Evolutionary conservation across 2,329 filamentous ascomycete species (phyloP).

Genomic region (Alternaria atra): DNA sequence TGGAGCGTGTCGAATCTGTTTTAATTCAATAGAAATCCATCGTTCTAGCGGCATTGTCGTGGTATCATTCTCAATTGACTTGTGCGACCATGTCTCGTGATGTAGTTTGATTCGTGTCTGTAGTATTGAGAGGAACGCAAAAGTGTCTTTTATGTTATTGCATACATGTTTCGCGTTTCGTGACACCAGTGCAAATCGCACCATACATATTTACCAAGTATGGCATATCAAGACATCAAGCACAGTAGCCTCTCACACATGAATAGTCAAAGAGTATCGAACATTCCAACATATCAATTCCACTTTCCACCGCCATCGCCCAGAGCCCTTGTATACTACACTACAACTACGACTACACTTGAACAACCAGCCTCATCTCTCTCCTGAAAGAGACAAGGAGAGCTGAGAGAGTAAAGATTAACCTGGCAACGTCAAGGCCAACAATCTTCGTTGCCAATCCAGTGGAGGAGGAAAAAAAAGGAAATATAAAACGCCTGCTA

Average conservation of each 20-base stretch:
- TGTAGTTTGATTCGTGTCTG: too few relatives aligned
- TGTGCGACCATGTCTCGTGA: background rate
- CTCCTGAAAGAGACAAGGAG: background rate
- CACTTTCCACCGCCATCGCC: background rate
- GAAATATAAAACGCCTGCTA: slow-evolving; percentile 5
- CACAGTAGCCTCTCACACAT: background rate
- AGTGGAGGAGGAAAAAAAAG: background rate
- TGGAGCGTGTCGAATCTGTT: background rate
- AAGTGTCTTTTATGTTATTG: too few relatives aligned
- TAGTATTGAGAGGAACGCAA: too few relatives aligned
- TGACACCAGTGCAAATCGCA: background rate
- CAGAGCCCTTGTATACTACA: slow-evolving; percentile 2
- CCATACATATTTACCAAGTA: background rate
- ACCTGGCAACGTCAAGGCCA: background rate
- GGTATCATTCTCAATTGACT: background rate
- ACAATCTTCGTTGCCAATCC: slow-evolving; percentile 4
- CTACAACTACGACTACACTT: slow-evolving; percentile 4
- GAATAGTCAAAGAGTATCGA: background rate
- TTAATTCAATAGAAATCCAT: background rate
- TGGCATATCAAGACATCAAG: background rate
- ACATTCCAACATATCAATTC: slow-evolving; percentile 8
- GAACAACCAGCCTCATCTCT: slow-evolving; percentile 3
- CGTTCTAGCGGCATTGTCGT: background rate
- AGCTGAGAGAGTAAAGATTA: slow-evolving; percentile 8
- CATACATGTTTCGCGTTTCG: too few relatives aligned